Percentiles rank a stretch among this genome's conserved stretches.
phyloP scores from a whole-genome alignment of 495 filamentous ascomycete species.

The Daldinia concentrica region DNA sequence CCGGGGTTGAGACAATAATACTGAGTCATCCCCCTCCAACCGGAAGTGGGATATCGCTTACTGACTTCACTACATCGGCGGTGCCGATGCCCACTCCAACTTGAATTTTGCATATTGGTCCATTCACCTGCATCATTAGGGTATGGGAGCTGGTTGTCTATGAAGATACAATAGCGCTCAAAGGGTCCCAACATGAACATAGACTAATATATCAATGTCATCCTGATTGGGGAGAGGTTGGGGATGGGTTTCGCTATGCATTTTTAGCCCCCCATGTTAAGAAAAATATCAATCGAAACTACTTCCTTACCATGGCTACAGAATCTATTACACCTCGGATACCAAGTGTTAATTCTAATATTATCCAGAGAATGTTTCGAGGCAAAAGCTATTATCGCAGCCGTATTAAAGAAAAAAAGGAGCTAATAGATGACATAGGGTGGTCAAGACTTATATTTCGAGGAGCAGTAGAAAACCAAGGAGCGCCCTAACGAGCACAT shows the following conservation, averaged over 20 bases:
- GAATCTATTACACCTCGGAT: too few relatives aligned
- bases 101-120: neutral
- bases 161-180: neutral
- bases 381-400: too few relatives aligned
- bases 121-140: neutral
- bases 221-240: neutral
- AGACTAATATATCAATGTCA: neutral
- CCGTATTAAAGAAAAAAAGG: too few relatives aligned
- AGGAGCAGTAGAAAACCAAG: too few relatives aligned
- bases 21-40: constrained; percentile 38
- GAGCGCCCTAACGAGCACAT: too few relatives aligned
- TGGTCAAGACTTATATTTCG: too few relatives aligned
- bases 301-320: too few relatives aligned
- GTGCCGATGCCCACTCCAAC: neutral
- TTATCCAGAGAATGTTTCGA: too few relatives aligned
- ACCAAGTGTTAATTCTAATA: too few relatives aligned
- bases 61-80: constrained; percentile 4
- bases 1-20: constrained; percentile 41
- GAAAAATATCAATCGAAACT: neutral
- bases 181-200: neutral
- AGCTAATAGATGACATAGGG: too few relatives aligned
- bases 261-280: neutral
- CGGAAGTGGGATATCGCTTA: constrained; percentile 24
- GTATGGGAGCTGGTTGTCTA: neutral
- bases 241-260: neutral